These are phyloP conservation scores for Diaporthe ampelina DNA, from an alignment of 2,329 filamentous ascomycete species.

Conservation along the genomic window DNA sequence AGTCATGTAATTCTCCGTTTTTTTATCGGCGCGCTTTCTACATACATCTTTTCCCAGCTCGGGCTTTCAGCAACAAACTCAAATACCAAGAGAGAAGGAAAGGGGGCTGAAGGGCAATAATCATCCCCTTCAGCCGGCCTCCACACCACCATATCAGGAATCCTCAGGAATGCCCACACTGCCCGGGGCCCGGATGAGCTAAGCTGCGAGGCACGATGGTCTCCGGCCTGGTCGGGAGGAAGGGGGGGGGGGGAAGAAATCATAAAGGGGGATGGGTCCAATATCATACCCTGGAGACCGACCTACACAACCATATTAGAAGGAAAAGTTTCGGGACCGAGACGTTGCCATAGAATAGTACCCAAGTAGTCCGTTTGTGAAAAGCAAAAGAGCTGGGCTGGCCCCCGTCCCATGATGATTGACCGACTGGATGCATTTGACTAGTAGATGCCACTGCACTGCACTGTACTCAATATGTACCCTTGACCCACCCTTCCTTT, in stretches of 20 bases:
- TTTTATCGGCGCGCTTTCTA: constrained; percentile 37
- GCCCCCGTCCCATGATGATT: constrained; percentile 6
- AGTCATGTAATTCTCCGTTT: constrained; percentile 40
- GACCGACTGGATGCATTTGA: neutral
- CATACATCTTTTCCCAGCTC: constrained; percentile 31
- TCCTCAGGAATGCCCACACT: neutral
- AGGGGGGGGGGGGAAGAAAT: neutral
- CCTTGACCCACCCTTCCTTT: too few species aligned
- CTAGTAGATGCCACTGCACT: neutral
- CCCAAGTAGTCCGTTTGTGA: constrained; percentile 25
- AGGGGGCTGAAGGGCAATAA: neutral
- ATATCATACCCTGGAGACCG: constrained; percentile 1
- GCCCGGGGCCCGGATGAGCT: neutral
- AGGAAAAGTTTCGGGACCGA: constrained; percentile 10
- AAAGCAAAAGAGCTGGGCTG: constrained; percentile 20
- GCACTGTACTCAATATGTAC: neutral
- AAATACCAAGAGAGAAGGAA: constrained; percentile 42
- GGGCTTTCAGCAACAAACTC: constrained; percentile 32
- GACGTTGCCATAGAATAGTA: constrained; percentile 26
- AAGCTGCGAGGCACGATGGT: neutral
- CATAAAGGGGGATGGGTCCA: neutral
- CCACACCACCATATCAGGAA: neutral
- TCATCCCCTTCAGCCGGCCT: neutral
- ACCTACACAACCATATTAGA: constrained; percentile 31
- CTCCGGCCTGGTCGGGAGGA: constrained; percentile 5